Percentiles rank a stretch among this genome's conserved stretches.
Conservation (phyloP, 768 basidiomycete species). For the Russula emetica region DNA sequence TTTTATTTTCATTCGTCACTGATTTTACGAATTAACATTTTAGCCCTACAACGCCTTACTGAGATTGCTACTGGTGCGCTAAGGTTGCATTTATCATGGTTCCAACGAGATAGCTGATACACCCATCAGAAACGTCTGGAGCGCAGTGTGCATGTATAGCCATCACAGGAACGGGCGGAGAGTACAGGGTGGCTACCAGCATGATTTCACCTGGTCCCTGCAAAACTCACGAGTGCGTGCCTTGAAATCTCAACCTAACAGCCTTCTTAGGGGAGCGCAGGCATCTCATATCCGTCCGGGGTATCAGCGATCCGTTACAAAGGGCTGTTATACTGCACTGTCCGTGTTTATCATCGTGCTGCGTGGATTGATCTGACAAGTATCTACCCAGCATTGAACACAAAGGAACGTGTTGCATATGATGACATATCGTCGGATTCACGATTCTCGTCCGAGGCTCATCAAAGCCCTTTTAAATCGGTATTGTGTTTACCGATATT, state of each 20-base stretch:
- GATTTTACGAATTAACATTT: constrained; percentile 25
- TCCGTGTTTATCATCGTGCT: constrained; percentile 34
- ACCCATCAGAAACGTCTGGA: constrained; percentile 51
- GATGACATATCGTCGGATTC: constrained; percentile 62
- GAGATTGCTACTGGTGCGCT: constrained; percentile 62
- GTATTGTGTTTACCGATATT: constrained; percentile 69
- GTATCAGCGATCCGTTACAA: constrained; percentile 57
- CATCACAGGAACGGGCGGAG: constrained; percentile 64
- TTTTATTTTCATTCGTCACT: constrained; percentile 8
- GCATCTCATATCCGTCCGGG: constrained; percentile 56
- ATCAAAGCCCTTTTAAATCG: constrained; percentile 54
- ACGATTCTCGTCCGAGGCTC: constrained; percentile 64
- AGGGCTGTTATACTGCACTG: constrained; percentile 65
- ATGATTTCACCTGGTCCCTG: constrained; percentile 56
- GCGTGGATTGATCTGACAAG: not conserved
- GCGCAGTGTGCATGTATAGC: constrained; percentile 67
- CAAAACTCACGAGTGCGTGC: constrained; percentile 62
- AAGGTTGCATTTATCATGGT: not conserved
- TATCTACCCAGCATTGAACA: constrained; percentile 50
- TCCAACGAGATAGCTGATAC: not conserved
- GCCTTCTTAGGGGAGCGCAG: constrained; percentile 34
- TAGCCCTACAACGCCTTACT: constrained; percentile 60
- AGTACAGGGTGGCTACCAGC: constrained; percentile 66
- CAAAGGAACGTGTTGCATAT: constrained; percentile 56
- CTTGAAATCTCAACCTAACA: not conserved